Evolutionary conservation across 208 protist species (phyloP).

Genomic region (Trypanosoma scelopori): DNA sequence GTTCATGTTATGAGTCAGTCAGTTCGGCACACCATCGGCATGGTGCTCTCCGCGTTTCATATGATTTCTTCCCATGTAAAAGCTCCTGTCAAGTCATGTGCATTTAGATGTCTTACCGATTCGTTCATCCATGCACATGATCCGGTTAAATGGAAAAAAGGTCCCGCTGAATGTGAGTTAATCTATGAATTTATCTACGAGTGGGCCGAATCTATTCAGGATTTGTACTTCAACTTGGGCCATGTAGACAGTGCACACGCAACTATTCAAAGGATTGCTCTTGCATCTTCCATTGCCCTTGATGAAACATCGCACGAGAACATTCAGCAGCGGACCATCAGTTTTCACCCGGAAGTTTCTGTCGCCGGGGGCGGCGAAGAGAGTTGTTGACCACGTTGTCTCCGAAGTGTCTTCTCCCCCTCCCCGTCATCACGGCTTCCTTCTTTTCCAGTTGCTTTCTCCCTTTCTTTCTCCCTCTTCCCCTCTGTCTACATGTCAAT

Average conservation of each 20-base stretch:
- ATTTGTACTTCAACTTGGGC: constrained; percentile 78
- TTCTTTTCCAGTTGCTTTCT: constrained; percentile 3
- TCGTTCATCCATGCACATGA: constrained; percentile 76
- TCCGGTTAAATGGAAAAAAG: constrained; percentile 68
- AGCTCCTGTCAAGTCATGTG: constrained; percentile 42
- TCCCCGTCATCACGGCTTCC: not conserved
- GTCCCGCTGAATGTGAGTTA: constrained; percentile 67
- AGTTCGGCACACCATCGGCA: constrained; percentile 74
- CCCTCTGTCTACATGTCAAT: not conserved
- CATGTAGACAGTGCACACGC: constrained; percentile 41
- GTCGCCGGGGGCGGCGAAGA: constrained; percentile 2
- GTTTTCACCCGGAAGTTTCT: constrained; percentile 10
- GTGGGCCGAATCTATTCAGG: constrained; percentile 56
- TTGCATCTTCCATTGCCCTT: constrained; percentile 59
- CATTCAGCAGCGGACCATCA: constrained; percentile 12
- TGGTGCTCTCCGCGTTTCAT: constrained; percentile 71
- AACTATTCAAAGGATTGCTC: constrained; percentile 64
- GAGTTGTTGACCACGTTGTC: not conserved
- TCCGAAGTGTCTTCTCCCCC: not conserved
- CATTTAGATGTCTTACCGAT: constrained; percentile 66
- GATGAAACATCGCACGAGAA: constrained; percentile 23
- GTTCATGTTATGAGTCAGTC: constrained; percentile 52
- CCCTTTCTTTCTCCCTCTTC: not conserved
- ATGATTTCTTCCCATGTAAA: constrained; percentile 51
- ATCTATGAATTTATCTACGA: constrained; percentile 73